Evolutionary conservation across 2,329 filamentous ascomycete genomes (phyloP).

Genomic region (Xylariales sp.): DNA sequence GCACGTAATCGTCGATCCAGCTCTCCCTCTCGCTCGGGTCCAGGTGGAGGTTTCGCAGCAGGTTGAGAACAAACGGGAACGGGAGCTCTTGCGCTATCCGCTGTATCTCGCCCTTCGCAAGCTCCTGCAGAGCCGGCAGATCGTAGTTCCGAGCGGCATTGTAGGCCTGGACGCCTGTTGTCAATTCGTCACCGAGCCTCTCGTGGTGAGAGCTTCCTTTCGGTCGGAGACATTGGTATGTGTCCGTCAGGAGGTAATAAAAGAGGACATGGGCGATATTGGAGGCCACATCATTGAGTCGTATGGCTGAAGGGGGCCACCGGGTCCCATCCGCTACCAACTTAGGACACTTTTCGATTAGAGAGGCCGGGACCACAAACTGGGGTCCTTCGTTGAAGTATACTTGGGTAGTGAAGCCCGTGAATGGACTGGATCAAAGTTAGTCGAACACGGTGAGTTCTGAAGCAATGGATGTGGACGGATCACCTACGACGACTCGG

Average conservation of each 20-base stretch:
- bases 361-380: constrained; percentile 25
- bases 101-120: constrained; percentile 41
- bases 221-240: constrained; percentile 43
- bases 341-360: constrained; percentile 20
- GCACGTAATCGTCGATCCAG: constrained; percentile 35
- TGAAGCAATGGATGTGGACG: background rate
- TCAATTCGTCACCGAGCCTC: constrained; percentile 36
- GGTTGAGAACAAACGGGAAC: constrained; percentile 34
- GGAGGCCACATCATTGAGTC: constrained; percentile 37
- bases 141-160: constrained; percentile 37
- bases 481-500: constrained; percentile 29
- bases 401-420: constrained; percentile 25
- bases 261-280: constrained; percentile 41
- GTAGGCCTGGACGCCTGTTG: constrained; percentile 39
- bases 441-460: background rate
- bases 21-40: constrained; percentile 24
- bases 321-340: background rate
- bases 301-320: constrained; percentile 5
- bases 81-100: constrained; percentile 36
- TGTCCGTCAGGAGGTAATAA: constrained; percentile 43
- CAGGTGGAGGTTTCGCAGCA: constrained; percentile 28
- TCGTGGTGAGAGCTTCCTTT: constrained; percentile 33
- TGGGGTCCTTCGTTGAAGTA: constrained; percentile 11
- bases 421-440: constrained; percentile 29
- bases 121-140: constrained; percentile 34